Evolutionary conservation across 306 rosid genomes (phyloP), one percentile per base, ranked within the genome.

Genomic region (Mimosa bimucronata): DNA sequence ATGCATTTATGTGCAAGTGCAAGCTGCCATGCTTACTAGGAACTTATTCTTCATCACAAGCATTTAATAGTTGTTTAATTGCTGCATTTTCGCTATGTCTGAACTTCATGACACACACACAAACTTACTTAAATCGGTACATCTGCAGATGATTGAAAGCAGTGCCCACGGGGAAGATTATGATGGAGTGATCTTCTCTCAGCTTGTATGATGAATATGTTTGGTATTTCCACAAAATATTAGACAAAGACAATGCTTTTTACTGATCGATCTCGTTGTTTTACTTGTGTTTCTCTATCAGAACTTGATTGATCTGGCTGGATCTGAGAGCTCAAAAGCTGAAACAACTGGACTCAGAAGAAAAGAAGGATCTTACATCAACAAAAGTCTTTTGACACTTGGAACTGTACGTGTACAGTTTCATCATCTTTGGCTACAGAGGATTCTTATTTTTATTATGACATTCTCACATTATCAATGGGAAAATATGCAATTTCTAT

Each of bases 251-350:
- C 34, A 82, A 88, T 45, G 88, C 58, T 18, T 15, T 26, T 71
- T 73, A 23, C 15, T 40, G 72, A 15, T 71, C 85, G 79, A 64
- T 55, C 29, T 70, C 60, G 38, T 42, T 29, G 44, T 21, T 83
- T 58, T 64, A 8, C 75, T 50, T 68, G 38, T 57, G 60, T 79
- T 76, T 77, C 75, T 71, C 25, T 26, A 42, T 77, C 81, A 96
- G 99, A 96, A 96, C 82, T 90, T 93, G 88, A 96, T 96, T 16
- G 99, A 96, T 89, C 90, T 96, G 45, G 99, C 99, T 84, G 99
- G 99, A 77, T 96, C 99, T 62, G 99, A 96, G 89, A 96, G 99
- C 89, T 96, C 99, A 4, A 96, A 96, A 88, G 88, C 97, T 14
- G 98, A 96, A 85, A 96, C 99, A 48, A 96, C 98, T 80, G 99